A percentile compares a stretch with the other conserved stretches of the same genome.
Conservation (phyloP, 139 green algal species). For the Tetradesmus obliquus region DNA sequence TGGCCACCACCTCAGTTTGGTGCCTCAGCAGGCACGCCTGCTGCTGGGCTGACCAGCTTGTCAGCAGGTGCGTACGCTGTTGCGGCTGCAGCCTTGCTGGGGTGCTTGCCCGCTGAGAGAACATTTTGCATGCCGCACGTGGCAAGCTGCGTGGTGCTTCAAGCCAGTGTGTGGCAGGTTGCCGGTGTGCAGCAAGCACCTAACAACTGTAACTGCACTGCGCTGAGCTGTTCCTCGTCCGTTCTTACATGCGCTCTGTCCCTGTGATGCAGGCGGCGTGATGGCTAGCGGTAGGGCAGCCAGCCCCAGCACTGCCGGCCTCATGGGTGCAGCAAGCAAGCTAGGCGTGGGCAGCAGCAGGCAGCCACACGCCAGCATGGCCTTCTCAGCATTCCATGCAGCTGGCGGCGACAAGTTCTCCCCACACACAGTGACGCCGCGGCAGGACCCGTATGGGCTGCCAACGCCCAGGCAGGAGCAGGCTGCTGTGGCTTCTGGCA, state of each 20-base stretch:
- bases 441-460: background rate
- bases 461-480: conserved; percentile 17
- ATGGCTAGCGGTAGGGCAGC: background rate
- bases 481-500: background rate
- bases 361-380: background rate
- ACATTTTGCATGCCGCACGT: no score
- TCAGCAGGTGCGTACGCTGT: background rate
- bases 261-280: background rate
- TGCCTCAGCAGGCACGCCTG: background rate
- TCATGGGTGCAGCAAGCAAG: conserved; percentile 6
- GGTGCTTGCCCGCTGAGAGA: no score
- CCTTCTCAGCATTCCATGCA: background rate
- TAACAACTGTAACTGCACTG: no score
- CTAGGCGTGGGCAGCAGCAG: background rate
- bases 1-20: background rate
- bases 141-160: no score
- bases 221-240: background rate
- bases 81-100: background rate
- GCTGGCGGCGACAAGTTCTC: conserved; percentile 22
- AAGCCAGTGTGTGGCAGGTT: no score
- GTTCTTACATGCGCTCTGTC: background rate
- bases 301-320: background rate
- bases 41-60: conserved; percentile 13
- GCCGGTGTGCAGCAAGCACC: no score
- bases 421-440: conserved; percentile 15